Evolutionary conservation across 148 eudicot genomes (phyloP).

Genomic region (Heliosperma pusillum): DNA sequence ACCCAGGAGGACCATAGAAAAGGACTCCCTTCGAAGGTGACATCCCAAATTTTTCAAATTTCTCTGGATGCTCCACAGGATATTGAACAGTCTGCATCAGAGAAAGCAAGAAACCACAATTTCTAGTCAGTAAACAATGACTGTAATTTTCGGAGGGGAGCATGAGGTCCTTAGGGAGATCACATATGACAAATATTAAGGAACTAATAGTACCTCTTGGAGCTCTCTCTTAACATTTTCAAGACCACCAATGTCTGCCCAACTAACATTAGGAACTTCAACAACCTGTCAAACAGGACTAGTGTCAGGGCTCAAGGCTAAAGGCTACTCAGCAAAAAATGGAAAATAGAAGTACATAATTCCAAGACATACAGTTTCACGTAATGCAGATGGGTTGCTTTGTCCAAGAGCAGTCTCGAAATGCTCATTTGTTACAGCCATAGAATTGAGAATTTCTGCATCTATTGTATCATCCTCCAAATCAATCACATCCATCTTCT

Average conservation of each 20-base stretch:
- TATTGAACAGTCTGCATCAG: constrained; percentile 78
- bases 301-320: not conserved
- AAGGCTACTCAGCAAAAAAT: not conserved
- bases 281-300: constrained; percentile 43
- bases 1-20: constrained; percentile 91
- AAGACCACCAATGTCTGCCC: constrained; percentile 88
- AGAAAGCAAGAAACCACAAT: not conserved
- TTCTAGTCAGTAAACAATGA: not conserved
- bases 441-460: constrained; percentile 84
- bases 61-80: constrained; percentile 94
- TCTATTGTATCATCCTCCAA: constrained; percentile 82
- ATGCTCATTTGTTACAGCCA: constrained; percentile 87
- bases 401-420: constrained; percentile 83
- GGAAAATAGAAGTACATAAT: not conserved
- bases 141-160: not conserved
- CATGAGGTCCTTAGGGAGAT: not conserved
- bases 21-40: constrained; percentile 93
- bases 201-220: constrained; percentile 54
- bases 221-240: constrained; percentile 90
- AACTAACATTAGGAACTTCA: constrained; percentile 75
- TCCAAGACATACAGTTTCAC: constrained; percentile 68
- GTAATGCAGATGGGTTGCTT: constrained; percentile 89
- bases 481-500: constrained; percentile 94
- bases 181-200: not conserved
- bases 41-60: constrained; percentile 93